Evolutionary conservation across 345 rosid species (phyloP), one percentile per base, ranked within the genome.

Genomic region (Litchi chinensis): DNA sequence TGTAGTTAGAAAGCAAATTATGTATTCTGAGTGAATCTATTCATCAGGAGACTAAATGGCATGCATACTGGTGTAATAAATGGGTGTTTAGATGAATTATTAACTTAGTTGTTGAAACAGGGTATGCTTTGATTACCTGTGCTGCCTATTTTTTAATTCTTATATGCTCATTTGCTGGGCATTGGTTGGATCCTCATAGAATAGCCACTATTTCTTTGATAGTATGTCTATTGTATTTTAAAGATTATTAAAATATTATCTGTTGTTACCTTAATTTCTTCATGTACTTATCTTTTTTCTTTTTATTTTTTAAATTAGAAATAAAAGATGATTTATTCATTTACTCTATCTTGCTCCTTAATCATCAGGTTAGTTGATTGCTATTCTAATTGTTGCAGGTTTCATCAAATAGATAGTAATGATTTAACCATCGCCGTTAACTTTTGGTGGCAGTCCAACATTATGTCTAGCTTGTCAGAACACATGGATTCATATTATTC

Each of bases 401-500:
- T 90, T 75, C 98, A 95, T 83, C 94, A 92, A 83, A 88, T 93
- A 43, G 96, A 93, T 83, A 95, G 98, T 68, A 88, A 87, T 74
- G 91, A 90, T 81, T 82, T 95, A 85, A 95, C 93, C 40, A 83
- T 92, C 60, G 97, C 93, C 60, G 91, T 92, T 82, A 91, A 95
- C 85, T 91, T 92, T 88, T 93, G 98, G 96, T 93, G 99, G 97
- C 88, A 60, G 74, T 96, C 99, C 68, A 83, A 77, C 76, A 78
- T 85, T 76, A 90, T 88, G 86, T 83, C 87, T 71, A 88, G 89
- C 82, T 82, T 93, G 87, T 76, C 79, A 44, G 96, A 89, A 81
- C 96, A 92, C 84, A 93, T 91, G 95, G 95, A 92, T 90, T 86
- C 94, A 57, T 96, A 94, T 86, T 93, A 91, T 85, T 82, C 94